Evolutionary conservation across 495 filamentous ascomycete species (phyloP).

Genomic region (Penicillium salamii): DNA sequence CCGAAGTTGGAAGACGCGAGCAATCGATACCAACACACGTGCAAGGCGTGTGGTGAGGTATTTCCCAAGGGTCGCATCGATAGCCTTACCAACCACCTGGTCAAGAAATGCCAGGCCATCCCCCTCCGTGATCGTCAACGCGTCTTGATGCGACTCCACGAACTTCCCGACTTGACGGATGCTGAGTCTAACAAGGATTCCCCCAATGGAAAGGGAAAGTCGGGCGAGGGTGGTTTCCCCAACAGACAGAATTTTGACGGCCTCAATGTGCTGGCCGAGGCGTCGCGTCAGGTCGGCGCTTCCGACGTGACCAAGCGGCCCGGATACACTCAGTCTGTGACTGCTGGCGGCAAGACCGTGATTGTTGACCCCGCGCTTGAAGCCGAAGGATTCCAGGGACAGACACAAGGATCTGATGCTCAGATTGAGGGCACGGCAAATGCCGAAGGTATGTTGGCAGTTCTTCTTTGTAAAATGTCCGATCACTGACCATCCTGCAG

Average conservation of each 20-base stretch:
- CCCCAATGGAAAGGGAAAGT: constrained; percentile 36
- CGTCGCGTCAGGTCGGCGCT: constrained; percentile 65
- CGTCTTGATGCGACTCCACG: constrained; percentile 59
- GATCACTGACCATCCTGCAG: constrained; percentile 25
- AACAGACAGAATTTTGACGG: constrained; percentile 64
- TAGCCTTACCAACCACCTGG: constrained; percentile 70
- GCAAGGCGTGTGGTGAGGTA: constrained; percentile 78
- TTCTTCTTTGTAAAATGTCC: neutral
- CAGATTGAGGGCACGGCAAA: constrained; percentile 30
- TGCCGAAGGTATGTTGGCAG: constrained; percentile 19
- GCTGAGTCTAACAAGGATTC: constrained; percentile 36
- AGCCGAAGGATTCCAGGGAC: constrained; percentile 43
- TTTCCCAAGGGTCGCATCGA: constrained; percentile 85
- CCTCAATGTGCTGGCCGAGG: constrained; percentile 78
- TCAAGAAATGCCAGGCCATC: constrained; percentile 78
- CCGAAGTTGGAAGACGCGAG: constrained; percentile 77
- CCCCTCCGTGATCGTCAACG: constrained; percentile 62
- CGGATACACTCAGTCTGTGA: constrained; percentile 44
- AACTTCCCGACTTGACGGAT: constrained; percentile 40
- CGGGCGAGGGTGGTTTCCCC: constrained; percentile 37
- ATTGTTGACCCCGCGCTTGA: constrained; percentile 48
- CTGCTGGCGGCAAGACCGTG: constrained; percentile 47
- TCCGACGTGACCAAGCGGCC: constrained; percentile 44
- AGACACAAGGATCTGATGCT: constrained; percentile 26
- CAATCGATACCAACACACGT: constrained; percentile 85